Base-by-base conservation (phyloP, 192 early-diverging fungal genomes). In the Fimicolochytrium jonesii region DNA sequence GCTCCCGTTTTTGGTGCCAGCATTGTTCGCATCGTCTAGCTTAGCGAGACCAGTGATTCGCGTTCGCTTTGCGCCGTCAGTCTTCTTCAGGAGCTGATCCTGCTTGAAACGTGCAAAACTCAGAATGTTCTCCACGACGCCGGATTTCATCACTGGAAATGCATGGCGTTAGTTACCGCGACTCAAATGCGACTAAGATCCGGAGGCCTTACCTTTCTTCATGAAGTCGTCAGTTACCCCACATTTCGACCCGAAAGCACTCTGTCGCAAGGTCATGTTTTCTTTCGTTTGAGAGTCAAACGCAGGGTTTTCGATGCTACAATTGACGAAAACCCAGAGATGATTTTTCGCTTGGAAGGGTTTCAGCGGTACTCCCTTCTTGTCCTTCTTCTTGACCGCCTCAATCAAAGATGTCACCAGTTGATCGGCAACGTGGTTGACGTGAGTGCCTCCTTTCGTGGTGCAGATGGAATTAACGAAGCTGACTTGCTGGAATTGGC, bases 251-350 rank as follows among this genome's bases (percentile, higher is more conserved):
- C 90, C 91, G 71, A 99, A 97, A 2, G 81, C 66, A 0, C 83
- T 78, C 22, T 61, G 34, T 35, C 85, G 78, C 48, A 94, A 71
- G 15, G 93, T 99, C 86, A 99, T 80, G 55, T 78, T 93, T 64
- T 96, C 94, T 70, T 99, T 97, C 23, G 93, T 99, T 74, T 99
- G 96, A 30, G 92, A 95, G 72, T 97, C 92, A 71, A 99, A 99
- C 9, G 90, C 74, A 6, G 94, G 92, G 61, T 97, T 99, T 56
- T 88, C 92, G 50, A 99, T 95, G 54, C 86, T 60, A 68, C 86
- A 88, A 73, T 99, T 99, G 66, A 99, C 80, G 82, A 94, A 99
- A 11, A 99, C 57, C 79, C 86, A 91, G 70, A 99, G 80, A 63
- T 99, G 91, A 45, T 77, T 89, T 66, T 93, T 93, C 67, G 90